Evolutionary conservation across 441 rosid species (phyloP).

Genomic region (Pelargonium citronellum): DNA sequence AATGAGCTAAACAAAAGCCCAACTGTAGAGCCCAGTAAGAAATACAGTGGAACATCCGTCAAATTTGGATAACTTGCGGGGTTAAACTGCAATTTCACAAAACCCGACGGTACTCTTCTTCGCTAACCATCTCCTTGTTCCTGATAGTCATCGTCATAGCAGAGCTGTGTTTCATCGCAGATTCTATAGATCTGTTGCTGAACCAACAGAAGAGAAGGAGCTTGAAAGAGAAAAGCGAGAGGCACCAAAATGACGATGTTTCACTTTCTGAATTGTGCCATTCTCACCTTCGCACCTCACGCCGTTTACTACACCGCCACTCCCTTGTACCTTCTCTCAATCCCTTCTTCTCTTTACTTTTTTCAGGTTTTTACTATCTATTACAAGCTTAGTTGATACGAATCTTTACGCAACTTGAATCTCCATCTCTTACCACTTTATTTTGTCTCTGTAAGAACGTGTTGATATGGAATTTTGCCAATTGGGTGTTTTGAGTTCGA

Average conservation of each 20-base stretch:
- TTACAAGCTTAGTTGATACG: not conserved
- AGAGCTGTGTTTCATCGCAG: not conserved
- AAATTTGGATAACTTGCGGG: too few relatives aligned
- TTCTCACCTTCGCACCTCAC: slow-evolving; percentile 94
- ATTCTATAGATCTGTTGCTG: not conserved
- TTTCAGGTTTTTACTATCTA: not conserved
- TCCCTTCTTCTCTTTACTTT: not conserved
- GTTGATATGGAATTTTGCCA: not conserved
- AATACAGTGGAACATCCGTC: too few relatives aligned
- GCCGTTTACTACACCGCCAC: slow-evolving; percentile 98
- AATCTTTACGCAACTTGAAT: not conserved
- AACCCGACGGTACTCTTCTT: too few relatives aligned
- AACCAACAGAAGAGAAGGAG: not conserved
- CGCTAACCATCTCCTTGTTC: not conserved
- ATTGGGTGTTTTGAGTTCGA: not conserved
- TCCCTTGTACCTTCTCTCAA: slow-evolving; percentile 46
- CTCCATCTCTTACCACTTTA: not conserved
- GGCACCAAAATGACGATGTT: slow-evolving; percentile 64
- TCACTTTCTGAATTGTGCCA: slow-evolving; percentile 97
- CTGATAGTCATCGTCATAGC: not conserved
- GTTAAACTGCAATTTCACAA: too few relatives aligned
- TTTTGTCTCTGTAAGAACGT: not conserved
- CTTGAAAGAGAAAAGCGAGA: slow-evolving; percentile 12
- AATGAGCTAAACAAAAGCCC: too few relatives aligned
- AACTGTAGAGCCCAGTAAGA: too few relatives aligned